A percentile compares a stretch with the other conserved stretches of the same genome.
phyloP scores from a whole-genome alignment of 345 rosid genomes.

The Luvunga scandens region DNA sequence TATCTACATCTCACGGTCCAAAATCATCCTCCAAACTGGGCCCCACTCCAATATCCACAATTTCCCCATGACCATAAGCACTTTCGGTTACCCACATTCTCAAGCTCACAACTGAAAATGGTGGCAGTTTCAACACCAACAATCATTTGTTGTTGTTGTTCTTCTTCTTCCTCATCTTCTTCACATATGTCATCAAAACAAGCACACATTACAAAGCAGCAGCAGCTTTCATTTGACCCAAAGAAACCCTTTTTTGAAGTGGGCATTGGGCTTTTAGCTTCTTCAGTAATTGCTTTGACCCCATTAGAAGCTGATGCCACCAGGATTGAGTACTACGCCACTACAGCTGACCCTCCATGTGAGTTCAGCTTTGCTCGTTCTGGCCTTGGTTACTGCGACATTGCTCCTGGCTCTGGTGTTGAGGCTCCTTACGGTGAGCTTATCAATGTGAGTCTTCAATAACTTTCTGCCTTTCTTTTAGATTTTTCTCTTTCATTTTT shows the following conservation, averaged over 20 bases:
- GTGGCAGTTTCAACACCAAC: conserved; percentile 28
- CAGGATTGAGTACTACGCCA: conserved; percentile 82
- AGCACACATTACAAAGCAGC: conserved; percentile 14
- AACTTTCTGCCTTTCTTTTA: neutral
- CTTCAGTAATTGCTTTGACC: conserved; percentile 55
- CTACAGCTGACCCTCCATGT: conserved; percentile 76
- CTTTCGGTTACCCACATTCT: neutral
- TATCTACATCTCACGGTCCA: conserved; percentile 23
- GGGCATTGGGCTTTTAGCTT: conserved; percentile 71
- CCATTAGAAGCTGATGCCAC: conserved; percentile 85
- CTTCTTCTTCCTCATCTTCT: conserved; percentile 25
- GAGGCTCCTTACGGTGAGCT: conserved; percentile 79
- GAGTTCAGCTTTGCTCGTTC: conserved; percentile 64
- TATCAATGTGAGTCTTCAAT: conserved; percentile 51
- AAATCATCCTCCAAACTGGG: neutral
- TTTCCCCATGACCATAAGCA: neutral
- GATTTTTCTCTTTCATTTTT: neutral
- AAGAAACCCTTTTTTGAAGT: conserved; percentile 33
- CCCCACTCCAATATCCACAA: neutral
- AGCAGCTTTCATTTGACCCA: conserved; percentile 20
- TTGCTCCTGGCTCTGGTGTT: conserved; percentile 57
- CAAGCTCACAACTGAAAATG: conserved; percentile 20
- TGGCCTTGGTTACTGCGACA: conserved; percentile 88
- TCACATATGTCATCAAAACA: conserved; percentile 21
- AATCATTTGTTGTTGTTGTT: conserved; percentile 30